Evolutionary conservation across 2,329 filamentous ascomycete genomes (phyloP).

Genomic region (Elsinoe perseae): DNA sequence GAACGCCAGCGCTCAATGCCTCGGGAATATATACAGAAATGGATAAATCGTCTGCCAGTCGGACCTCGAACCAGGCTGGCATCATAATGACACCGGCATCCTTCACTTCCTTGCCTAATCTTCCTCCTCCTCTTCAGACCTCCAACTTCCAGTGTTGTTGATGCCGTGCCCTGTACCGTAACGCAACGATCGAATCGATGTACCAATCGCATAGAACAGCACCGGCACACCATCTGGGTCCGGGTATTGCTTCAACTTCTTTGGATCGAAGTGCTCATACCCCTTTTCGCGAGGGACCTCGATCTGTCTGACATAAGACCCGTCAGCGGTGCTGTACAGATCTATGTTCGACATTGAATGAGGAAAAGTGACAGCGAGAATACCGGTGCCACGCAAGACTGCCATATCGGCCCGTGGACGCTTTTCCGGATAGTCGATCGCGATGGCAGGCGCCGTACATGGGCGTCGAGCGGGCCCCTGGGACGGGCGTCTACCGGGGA

Average conservation of each 20-base stretch:
- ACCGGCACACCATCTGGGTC: background rate
- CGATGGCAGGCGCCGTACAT: background rate
- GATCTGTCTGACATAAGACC: background rate
- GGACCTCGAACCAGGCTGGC: background rate
- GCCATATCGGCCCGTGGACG: background rate
- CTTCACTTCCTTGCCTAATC: background rate
- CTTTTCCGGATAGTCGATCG: background rate
- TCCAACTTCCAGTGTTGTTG: background rate
- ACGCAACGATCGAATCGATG: background rate
- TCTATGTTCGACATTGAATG: background rate
- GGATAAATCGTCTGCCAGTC: background rate
- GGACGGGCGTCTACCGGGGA: background rate
- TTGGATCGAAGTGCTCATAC: too few relatives aligned
- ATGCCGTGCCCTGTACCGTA: background rate
- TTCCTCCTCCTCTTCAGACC: background rate
- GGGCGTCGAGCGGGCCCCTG: background rate
- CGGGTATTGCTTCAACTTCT: background rate
- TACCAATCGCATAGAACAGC: background rate
- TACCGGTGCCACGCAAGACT: background rate
- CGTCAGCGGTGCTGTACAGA: background rate
- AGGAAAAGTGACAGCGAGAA: background rate
- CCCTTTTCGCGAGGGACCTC: too few relatives aligned
- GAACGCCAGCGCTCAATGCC: background rate
- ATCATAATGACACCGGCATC: background rate
- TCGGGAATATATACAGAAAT: background rate